These are phyloP conservation scores for Pythium apleroticum DNA, from an alignment of 352 stramenopile species.

Conservation along the genomic window DNA sequence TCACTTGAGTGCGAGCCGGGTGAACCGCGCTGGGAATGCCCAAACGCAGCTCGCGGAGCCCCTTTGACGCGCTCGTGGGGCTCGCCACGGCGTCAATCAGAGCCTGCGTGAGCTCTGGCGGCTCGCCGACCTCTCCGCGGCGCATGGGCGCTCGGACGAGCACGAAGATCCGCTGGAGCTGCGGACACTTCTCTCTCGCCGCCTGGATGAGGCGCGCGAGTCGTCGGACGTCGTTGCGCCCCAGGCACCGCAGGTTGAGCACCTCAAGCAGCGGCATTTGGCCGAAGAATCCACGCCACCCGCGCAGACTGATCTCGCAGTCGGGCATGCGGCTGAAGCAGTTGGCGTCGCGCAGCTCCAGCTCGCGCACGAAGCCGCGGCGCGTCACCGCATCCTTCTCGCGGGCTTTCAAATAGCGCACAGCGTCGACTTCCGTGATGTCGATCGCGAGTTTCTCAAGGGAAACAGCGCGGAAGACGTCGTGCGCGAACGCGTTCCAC, in stretches of 20 bases:
- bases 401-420: too few species aligned
- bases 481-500: too few species aligned
- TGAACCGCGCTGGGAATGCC: neutral
- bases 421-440: too few species aligned
- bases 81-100: conserved; percentile 11
- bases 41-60: neutral
- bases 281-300: conserved; percentile 9
- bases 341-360: conserved; percentile 7
- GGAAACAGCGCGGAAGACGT: too few species aligned
- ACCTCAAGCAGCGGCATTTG: conserved; percentile 11
- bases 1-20: neutral
- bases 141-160: neutral
- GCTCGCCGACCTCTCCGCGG: neutral
- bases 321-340: neutral
- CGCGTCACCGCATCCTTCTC: conserved; percentile 1
- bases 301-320: neutral
- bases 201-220: conserved; percentile 2
- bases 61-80: too few species aligned
- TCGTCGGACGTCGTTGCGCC: neutral
- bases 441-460: too few species aligned
- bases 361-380: conserved; percentile 13
- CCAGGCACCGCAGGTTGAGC: neutral
- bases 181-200: conserved; percentile 2
- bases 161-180: conserved; percentile 8
- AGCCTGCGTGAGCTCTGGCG: neutral